A percentile compares a stretch with the other conserved stretches of the same genome.
Evolutionary conservation across 441 rosid species (phyloP).

Genomic region (Populus trichocarpa): DNA sequence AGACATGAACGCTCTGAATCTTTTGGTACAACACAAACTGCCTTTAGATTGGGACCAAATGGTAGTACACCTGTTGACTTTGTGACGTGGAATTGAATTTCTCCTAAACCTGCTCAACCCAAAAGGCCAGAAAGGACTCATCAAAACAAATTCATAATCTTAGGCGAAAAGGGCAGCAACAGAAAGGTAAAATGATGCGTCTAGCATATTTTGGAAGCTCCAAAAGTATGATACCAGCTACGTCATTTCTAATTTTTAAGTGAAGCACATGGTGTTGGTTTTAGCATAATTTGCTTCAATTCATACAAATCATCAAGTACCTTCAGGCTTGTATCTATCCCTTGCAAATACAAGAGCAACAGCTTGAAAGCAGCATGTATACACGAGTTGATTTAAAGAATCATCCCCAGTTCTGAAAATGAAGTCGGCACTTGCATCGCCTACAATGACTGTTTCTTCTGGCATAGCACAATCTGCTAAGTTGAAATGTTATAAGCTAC

Average conservation of each 20-base stretch:
- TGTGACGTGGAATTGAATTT: not conserved
- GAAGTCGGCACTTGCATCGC: constrained; percentile 42
- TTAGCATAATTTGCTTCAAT: not conserved
- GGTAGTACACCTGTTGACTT: too few species aligned
- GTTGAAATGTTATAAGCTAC: not conserved
- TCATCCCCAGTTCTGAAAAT: constrained; percentile 18
- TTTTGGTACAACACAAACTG: too few species aligned
- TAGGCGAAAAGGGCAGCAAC: too few species aligned
- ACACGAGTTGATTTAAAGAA: not conserved
- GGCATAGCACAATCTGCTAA: constrained; percentile 35
- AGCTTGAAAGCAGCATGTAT: constrained; percentile 27
- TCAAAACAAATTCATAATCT: too few species aligned
- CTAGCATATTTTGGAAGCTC: not conserved
- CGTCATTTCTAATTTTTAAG: not conserved
- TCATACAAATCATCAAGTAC: constrained; percentile 14
- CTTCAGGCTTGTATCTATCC: constrained; percentile 35
- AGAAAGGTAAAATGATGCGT: not conserved
- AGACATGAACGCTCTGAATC: too few species aligned
- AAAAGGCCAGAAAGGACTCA: not conserved
- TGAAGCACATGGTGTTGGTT: not conserved
- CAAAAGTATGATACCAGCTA: not conserved
- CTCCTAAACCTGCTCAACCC: constrained; percentile 32
- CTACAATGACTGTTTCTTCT: constrained; percentile 44
- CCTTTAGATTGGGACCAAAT: too few species aligned
- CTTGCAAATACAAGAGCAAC: constrained; percentile 51